Evolutionary conservation across 2,329 filamentous ascomycete genomes (phyloP), one percentile per base, ranked within the genome.

Genomic region (Dothistroma pini): DNA sequence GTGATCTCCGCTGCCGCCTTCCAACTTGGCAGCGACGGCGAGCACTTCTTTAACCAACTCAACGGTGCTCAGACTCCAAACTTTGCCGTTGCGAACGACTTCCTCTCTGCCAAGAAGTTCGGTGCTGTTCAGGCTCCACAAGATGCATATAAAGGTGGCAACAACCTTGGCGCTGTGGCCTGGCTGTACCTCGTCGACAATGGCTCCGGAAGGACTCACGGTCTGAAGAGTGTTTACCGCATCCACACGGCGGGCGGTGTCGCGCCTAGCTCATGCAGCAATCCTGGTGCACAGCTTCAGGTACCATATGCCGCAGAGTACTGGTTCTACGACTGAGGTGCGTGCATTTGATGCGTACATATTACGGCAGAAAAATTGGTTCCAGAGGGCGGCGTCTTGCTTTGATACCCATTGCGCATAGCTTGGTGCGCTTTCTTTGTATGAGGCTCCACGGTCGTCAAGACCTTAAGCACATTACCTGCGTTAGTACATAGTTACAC

Each of bases 31-130:
- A 47, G 56, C 68, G 71, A 87, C 14, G 89, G 88, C 32, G 81
- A 85, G 68, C 89, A 91, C 79, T 89, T 80, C 81, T 91, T 91
- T 79, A 57, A 64, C 34, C 62, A 61, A 9, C 32, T 63, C 62
- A 82, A 82, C 74, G 63, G 64, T 52, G 64, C 70, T 50, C 75
- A 80, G 63, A 74, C 77, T 0, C 88, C 89, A 1, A 84, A 80
- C 12, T 91, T 90, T 71, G 79, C 84, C 61, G 77, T 90, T 41
- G 69, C 71, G 77, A 67, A 72, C 78, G 70, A 14, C 63, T 72
- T 81, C 66, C 77, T 77, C 61, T 77, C 75, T 64, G 78, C 70
- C 58, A 80, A 80, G 72, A 85, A 86, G 75, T 64, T 78, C 47
- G 79, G 75, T 34, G 72, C 69, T 38, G 78, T 84, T 47, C 69